phyloP scores from a whole-genome alignment of 768 basidiomycete genomes.

The Auriscalpium vulgare region DNA sequence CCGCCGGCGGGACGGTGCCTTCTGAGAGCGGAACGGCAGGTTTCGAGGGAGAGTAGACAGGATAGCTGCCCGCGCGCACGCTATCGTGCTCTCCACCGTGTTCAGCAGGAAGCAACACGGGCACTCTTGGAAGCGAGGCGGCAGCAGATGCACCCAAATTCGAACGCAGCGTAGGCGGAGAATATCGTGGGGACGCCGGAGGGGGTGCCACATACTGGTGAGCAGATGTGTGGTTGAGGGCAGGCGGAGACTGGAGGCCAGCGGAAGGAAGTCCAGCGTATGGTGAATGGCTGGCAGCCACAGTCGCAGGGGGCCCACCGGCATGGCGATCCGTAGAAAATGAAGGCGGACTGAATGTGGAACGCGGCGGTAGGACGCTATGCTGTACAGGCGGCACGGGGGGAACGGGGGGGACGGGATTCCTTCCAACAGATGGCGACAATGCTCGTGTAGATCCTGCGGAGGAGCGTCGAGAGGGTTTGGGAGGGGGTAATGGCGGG shows the following conservation, averaged over 20 bases:
- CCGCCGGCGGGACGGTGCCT: too few relatives aligned
- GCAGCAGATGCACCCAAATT: neutral
- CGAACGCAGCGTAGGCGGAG: neutral
- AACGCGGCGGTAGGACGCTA: neutral
- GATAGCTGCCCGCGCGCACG: too few relatives aligned
- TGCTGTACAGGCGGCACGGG: neutral
- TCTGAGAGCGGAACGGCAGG: too few relatives aligned
- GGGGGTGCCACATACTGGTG: neutral
- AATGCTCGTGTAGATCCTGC: neutral
- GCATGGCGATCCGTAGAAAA: neutral
- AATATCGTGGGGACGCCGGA: neutral
- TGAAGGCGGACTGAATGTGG: neutral
- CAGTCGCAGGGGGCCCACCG: too few relatives aligned
- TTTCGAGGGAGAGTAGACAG: too few relatives aligned
- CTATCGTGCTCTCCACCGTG: too few relatives aligned
- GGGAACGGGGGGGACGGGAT: neutral
- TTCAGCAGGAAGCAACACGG: neutral
- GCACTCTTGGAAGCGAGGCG: neutral
- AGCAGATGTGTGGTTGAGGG: neutral
- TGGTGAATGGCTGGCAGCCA: neutral
- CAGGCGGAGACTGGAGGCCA: neutral
- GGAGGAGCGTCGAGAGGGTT: conserved; percentile 4
- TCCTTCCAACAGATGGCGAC: conserved; percentile 5
- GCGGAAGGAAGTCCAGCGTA: neutral
- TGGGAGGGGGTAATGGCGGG: conserved; percentile 22